Base-by-base conservation (phyloP, 352 stramenopile species). In the Plasmopara muralis region DNA sequence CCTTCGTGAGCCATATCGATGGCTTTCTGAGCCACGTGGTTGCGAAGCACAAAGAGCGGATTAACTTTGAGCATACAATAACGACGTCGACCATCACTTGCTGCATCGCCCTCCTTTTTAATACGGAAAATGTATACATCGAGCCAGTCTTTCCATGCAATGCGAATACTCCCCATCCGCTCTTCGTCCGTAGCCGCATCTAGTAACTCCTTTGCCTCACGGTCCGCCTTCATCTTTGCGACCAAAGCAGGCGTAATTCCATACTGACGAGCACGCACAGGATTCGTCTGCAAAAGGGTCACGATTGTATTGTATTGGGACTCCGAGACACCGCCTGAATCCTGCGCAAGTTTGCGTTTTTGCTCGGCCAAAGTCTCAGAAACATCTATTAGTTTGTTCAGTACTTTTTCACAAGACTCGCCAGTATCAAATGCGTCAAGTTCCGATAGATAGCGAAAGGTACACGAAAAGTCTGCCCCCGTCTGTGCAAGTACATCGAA, bases 21-120 rank as follows among this genome's bases (percentile, higher is more conserved):
- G 9, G 83, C 84, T 39, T 70, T 72, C 66, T 97, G 89, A 31
- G 78, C 83, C n/a, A 94, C 79, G 47, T 94, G 85, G 63, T 96
- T 96, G 38, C 87, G 83, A 18, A 96, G 59, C 7, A 95, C 74
- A 50, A 87, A 95, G 51, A 84, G 62, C 0, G 87, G 86, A 51
- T 96, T 96, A 6, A 78, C 70, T 2, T 50, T 35, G 14, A 68
- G 59, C 85, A 95, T 95, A 1, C 43, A 52, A 4, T 54, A 33
- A 20, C 60, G 58, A 29, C 77, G 77, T 13, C 62, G 67, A 5
- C 29, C 47, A 53, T 80, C 70, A 16, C 47, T 61, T 16, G 43
- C 46, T 16, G 62, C 64, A 42, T 78, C 61, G 2, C 49, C 68
- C 50, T 87, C 72, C 0, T 74, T 47, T 34, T 72, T 55, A 38